Evolutionary conservation across 768 basidiomycete genomes (phyloP), one percentile per base, ranked within the genome.

Genomic region (Chalciporus piperatus): DNA sequence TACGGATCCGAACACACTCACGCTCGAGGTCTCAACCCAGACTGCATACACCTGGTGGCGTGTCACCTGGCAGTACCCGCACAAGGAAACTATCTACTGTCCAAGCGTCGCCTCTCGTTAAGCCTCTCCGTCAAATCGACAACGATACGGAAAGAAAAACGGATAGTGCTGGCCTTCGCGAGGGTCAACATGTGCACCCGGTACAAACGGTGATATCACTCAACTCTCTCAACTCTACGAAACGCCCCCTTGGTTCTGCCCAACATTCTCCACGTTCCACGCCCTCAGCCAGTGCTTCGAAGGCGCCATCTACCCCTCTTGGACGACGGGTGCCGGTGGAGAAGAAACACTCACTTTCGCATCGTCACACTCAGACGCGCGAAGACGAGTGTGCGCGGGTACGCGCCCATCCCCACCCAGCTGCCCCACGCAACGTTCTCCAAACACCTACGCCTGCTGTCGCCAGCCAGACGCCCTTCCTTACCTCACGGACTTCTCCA

Each of bases 1-100:
- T 41, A 16, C 53, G 50, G 17, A 13, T 50, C 2, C 53, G 59
- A 19, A 52, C 45, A 4, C 58, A 69, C 12, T 57, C 64, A 23
- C 63, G 70, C 19, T 69, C 72, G 5, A 57, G 49, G 44, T 75
- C 73, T 3, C 73, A 74, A 47, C 70, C 73, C 3, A 73, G 65
- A 57, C 50, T 72, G 22, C 55, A 49, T 3, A 17, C 48, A n/a
- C 50, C 59, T 4, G 33, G 50, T 22, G 55, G 37, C 27, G 38
- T 50, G 10, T 38, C 52, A 11, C 41, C 51, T 16, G 49, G 35
- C n/a, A 0, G 39, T 37, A 32, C 58, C n/a, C 35, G 43, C 35
- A 56, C 57, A 11, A 59, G 68, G 56, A 60, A 63, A 40, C 37
- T 70, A 28, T 68, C 66, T 0, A 70, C 59, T 3, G 66, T 68